Percentiles rank a stretch among this genome's conserved stretches.
These are phyloP conservation scores for Euphorbia schlechtendalii DNA, from an alignment of 441 rosid species.

Conservation along the genomic window DNA sequence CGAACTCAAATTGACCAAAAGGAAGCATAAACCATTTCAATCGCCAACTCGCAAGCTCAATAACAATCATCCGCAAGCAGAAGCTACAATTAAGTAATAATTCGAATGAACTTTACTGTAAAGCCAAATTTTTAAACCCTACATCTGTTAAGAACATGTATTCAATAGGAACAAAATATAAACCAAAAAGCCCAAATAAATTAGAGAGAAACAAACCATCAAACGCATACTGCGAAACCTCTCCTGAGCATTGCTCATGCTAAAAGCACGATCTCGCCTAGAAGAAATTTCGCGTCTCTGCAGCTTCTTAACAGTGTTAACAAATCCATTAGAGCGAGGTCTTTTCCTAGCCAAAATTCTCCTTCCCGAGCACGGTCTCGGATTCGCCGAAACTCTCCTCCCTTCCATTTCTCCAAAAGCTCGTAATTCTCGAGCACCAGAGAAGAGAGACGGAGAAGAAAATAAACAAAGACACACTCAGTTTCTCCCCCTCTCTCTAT, in stretches of 20 bases:
- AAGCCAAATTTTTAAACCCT: not conserved
- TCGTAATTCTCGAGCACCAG: not conserved
- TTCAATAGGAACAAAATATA: not conserved
- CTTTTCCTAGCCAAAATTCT: slow-evolving; percentile 58
- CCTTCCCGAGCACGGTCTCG: slow-evolving; percentile 59
- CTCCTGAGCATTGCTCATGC: slow-evolving; percentile 62
- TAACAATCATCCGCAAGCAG: not conserved
- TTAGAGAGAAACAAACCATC: slow-evolving; percentile 27
- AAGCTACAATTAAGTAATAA: not conserved
- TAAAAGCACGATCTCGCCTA: slow-evolving; percentile 51
- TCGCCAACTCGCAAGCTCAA: not conserved
- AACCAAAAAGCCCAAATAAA: not conserved
- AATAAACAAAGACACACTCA: not conserved
- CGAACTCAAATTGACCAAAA: not conserved
- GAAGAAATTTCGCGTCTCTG: slow-evolving; percentile 76
- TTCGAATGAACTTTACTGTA: not conserved
- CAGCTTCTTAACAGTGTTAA: slow-evolving; percentile 69
- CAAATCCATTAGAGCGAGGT: slow-evolving; percentile 40
- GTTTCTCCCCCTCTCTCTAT: not conserved
- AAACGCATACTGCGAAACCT: slow-evolving; percentile 73
- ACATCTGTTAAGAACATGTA: not conserved
- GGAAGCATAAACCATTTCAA: not conserved
- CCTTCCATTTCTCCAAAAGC: slow-evolving; percentile 42
- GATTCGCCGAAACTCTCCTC: slow-evolving; percentile 58
- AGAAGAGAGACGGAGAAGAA: slow-evolving; percentile 5